phyloP scores from a whole-genome alignment of 305 asterid species.

The Solanum hybrid region DNA sequence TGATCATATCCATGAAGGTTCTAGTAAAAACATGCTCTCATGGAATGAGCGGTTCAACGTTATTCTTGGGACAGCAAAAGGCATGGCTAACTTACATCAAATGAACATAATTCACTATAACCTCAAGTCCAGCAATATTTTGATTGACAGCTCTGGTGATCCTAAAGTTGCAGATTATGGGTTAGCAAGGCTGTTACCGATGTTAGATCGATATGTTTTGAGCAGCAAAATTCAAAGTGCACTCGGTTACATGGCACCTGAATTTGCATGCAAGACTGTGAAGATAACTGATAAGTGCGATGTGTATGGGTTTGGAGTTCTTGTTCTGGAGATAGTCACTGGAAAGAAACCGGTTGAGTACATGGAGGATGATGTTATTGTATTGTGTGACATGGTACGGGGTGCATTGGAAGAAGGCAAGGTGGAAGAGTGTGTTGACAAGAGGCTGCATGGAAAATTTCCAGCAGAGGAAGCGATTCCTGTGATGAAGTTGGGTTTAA shows the following conservation, averaged over 20 bases:
- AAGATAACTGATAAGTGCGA: constrained; percentile 37
- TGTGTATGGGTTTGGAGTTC: constrained; percentile 31
- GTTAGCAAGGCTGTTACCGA: constrained; percentile 29
- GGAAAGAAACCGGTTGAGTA: constrained; percentile 35
- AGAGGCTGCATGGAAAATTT: constrained; percentile 24
- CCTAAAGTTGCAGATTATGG: constrained; percentile 33
- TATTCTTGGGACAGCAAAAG: constrained; percentile 30
- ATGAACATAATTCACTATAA: constrained; percentile 30
- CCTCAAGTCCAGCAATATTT: constrained; percentile 29
- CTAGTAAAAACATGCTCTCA: constrained; percentile 12
- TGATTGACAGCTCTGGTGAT: constrained; percentile 22
- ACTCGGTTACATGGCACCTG: constrained; percentile 41
- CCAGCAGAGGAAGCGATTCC: constrained; percentile 32
- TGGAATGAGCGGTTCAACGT: constrained; percentile 27
- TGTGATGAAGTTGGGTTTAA: constrained; percentile 27
- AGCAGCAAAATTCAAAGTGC: constrained; percentile 39
- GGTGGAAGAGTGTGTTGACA: constrained; percentile 30
- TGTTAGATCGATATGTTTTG: constrained; percentile 29
- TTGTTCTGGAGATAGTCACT: constrained; percentile 26
- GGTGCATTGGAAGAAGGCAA: constrained; percentile 26
- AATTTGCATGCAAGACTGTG: constrained; percentile 28
- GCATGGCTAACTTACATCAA: constrained; percentile 25
- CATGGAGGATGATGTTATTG: constrained; percentile 35
- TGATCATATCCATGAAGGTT: constrained; percentile 27
- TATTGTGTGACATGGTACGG: constrained; percentile 29